Evolutionary conservation across 2,329 filamentous ascomycete genomes (phyloP), one percentile per base, ranked within the genome.

Genomic region (Colletotrichum brevisporum): DNA sequence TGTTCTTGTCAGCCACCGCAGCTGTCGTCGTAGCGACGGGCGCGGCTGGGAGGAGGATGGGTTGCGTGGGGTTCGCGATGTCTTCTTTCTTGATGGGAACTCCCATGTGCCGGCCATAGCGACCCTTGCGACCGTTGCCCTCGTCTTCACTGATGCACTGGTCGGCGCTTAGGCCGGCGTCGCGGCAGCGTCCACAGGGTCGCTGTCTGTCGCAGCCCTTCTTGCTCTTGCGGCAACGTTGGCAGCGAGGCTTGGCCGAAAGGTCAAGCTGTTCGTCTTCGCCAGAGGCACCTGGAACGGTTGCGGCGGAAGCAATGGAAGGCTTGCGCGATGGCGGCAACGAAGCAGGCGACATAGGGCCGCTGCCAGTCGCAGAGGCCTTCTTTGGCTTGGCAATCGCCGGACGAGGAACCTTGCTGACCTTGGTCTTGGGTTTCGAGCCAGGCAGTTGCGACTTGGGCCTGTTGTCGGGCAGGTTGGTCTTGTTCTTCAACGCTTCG

Each of bases 201-300:
- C 96, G 91, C 82, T 98, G 96, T 67, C 96, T 92, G 83, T 99
- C 96, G 78, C 96, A 99, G 13, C 96, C 96, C 83, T 99, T 99
- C 87, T 99, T 99, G 84, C 95, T 98, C 89, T 99, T 99, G 76
- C 96, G 92, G 86, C 96, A 99, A 67, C 96, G 92, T 80, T 99
- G 96, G 85, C 96, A 99, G 71, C 96, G 94, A 65, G 96, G 96
- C 83, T 98, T 98, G 73, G 92, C 95, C 0, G 95, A 98, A 21
- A 98, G 84, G 75, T 99, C 95, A 3, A 95, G 96, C 56, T 97
- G 85, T 66, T 98, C 95, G 73, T 98, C 95, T 73, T 97, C 94
- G 73, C 94, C 94, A 39, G 85, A 84, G 55, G 85, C 88, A 8
- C 84, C 83, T 5, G 85, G 81, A 54, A 84, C 72, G 45, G 80